Base-by-base conservation (phyloP, 1,284 basidiomycete genomes). In the Trichosporon asahii region DNA sequence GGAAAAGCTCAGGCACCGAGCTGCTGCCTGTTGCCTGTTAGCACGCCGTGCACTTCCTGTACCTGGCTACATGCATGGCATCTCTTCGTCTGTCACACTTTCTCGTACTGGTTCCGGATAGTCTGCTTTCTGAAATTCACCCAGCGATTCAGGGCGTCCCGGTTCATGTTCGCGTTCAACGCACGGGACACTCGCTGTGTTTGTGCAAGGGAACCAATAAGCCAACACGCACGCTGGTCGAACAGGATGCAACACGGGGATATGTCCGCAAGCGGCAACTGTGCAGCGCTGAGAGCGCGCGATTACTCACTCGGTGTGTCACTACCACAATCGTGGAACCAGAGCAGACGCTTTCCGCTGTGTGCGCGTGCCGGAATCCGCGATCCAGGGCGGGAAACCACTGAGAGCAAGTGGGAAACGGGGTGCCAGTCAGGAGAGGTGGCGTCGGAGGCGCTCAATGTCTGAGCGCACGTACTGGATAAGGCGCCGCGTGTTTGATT, bases 71-170 rank as follows among this genome's bases (percentile, higher is more conserved):
- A 29, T 27, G 31, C 57, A 61, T n/a, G 57, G 29, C 29, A 21
- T 31, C 27, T 33, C 14, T 33, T 61, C 29, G 29, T 15, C 27
- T 60, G 55, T 60, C 55, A 18, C 27, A 60, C 55, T 33, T 33
- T 31, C 15, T 61, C 57, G 29, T 33, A 31, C 57, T 61, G 15
- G 57, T 61, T 61, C 57, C 57, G 57, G 57, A 31, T 53, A 61
- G 27, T 9, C 27, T 33, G 27, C 27, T 61, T 29, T 61, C 29
- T 31, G 29, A 11, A 8, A n/a, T 61, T 31, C 27, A 31, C 29
- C 57, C 18, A 61, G 29, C 57, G 57, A 61, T 25, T 61, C 57
- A 61, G 57, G 57, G 27, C n/a, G 27, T 31, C 7, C 15, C 29
- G 27, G 27, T 61, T 9, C 23, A 61, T 31, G 57, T 23, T 31